Evolutionary conservation across 441 rosid species (phyloP), one percentile per base, ranked within the genome.

Genomic region (Corymbia citriodora): DNA sequence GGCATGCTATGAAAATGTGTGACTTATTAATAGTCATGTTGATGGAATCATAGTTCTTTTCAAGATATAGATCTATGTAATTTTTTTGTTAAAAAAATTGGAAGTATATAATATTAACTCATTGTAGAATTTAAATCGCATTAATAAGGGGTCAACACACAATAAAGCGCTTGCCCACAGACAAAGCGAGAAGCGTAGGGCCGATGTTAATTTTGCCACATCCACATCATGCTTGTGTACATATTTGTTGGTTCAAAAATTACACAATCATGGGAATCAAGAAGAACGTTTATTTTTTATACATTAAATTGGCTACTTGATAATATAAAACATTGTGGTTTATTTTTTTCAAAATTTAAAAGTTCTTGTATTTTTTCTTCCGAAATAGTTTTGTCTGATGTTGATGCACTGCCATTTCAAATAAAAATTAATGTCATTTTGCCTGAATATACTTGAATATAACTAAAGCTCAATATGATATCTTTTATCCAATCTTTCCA

Each of bases 171-270:
- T 25, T 59, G 65, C n/a, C n/a, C 65, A 10, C 10, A n/a, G 11
- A 59, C n/a, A 29, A 29, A 59, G 27, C 27, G 9, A 57, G 14
- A 14, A 59, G n/a, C n/a, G 25, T 25, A 59, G 45, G 45, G 25
- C 14, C 65, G 14, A 25, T 59, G 65, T 59, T 59, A 59, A 2
- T 10, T 59, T 59, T 59, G 65, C n/a, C n/a, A 59, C 65, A 25
- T 59, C n/a, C 65, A 25, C 65, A 10, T 29, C 65, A 59, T 59
- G 65, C 65, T 59, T 59, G 65, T 59, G 65, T 25, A 59, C 65
- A 59, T 0, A 59, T 59, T 0, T 10, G 65, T 59, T 25, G 14
- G 65, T 25, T 59, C 25, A 59, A 59, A 0, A 59, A 23, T 59
- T 25, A 5, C 65, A 25, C 65, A 59, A 59, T 29, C 25, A 25